Base-by-base conservation (phyloP, 768 basidiomycete species). In the Heimioporus sp. region DNA sequence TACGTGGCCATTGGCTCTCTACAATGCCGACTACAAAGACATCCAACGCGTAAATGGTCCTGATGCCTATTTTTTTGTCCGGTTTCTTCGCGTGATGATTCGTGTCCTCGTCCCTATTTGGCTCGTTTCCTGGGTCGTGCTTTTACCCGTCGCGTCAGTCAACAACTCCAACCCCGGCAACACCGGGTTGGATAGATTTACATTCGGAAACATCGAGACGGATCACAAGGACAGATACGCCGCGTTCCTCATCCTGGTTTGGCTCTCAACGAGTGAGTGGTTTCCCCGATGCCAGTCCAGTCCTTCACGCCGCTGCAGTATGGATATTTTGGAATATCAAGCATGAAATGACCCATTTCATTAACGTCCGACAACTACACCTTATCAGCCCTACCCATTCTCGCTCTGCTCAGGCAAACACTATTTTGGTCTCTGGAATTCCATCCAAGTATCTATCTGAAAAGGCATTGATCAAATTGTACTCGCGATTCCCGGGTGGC, bases 61-160 rank as follows among this genome's bases (percentile, higher is more conserved):
- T 52, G 96, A 98, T 66, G 90, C 93, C 15, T 99, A 96, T 72
- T 86, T 95, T 64, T 99, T 90, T 60, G 86, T 97, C 41, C 87
- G 92, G 48, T 98, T 90, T 68, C 76, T 91, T 28, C 82, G 86
- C 44, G 85, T 98, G 77, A 88, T 97, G 82, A 66, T 83, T 45
- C 80, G 85, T 57, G 73, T 94, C 21, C 78, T 98, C 65, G 60
- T 95, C 7, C 95, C 97, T 20, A 91, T 97, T 62, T 99, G 92
- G 95, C 55, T 92, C 44, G 28, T 98, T 34, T 90, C 92, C 2
- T 98, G 96, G 95, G 65, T 73, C 45, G 75, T 97, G 51, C 80
- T 98, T 31, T 72, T 98, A 1, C 96, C 96, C 19, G 69, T 89
- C 59, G 81, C 85, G 6, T 70, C 80, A 21, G 81, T 81, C 46